phyloP scores from a whole-genome alignment of 2,329 filamentous ascomycete genomes.

The Furcasterigmium furcatum region DNA sequence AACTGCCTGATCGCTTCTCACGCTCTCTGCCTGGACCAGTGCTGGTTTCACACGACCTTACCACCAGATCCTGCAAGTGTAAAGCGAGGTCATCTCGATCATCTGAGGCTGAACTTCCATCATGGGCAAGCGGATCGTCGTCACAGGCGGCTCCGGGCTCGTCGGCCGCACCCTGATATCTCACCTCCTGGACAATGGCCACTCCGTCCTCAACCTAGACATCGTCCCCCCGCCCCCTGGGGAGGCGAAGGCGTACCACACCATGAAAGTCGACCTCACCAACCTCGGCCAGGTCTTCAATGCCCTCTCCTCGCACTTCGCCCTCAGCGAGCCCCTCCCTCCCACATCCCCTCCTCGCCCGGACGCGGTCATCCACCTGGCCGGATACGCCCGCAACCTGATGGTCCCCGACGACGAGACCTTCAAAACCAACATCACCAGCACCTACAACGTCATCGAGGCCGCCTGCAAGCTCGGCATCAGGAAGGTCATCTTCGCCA shows the following conservation, averaged over 20 bases:
- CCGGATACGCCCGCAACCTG: slow-evolving; percentile 56
- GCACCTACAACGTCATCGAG: slow-evolving; percentile 62
- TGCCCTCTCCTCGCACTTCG: slow-evolving; percentile 44
- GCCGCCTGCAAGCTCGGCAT: slow-evolving; percentile 59
- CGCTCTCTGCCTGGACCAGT: too few species aligned
- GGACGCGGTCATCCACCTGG: slow-evolving; percentile 62
- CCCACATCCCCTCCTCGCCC: slow-evolving; percentile 35
- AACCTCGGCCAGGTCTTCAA: slow-evolving; percentile 33
- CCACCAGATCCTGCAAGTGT: too few species aligned
- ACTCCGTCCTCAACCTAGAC: slow-evolving; percentile 31
- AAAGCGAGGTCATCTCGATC: too few species aligned
- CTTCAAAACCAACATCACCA: slow-evolving; percentile 51
- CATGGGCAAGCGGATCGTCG: slow-evolving; percentile 17
- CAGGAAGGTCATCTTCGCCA: slow-evolving; percentile 59
- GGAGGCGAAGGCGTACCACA: slow-evolving; percentile 21
- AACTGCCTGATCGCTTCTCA: too few species aligned
- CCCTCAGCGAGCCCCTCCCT: slow-evolving; percentile 23
- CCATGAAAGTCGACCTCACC: slow-evolving; percentile 28
- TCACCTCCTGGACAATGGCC: slow-evolving; percentile 23
- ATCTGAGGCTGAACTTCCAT: too few species aligned
- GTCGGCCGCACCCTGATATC: slow-evolving; percentile 29
- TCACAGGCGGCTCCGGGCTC: slow-evolving; percentile 30
- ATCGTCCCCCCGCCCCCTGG: slow-evolving; percentile 18
- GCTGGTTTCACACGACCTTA: too few species aligned
- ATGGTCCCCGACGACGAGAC: slow-evolving; percentile 58